phyloP scores from a whole-genome alignment of 75 land plant genomes.

The Pseudotsuga menziesii region DNA sequence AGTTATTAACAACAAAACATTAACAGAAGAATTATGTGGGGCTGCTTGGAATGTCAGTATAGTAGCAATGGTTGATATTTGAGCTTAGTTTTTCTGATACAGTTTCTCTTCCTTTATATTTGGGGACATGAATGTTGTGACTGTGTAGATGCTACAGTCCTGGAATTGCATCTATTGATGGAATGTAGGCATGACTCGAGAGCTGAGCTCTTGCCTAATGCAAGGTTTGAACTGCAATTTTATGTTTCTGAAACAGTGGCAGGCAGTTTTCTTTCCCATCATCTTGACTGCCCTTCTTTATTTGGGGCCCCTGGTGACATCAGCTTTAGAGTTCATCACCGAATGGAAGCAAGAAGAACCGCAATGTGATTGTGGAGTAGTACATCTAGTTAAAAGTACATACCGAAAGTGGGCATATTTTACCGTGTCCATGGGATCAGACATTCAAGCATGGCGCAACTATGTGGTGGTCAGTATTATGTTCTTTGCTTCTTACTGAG shows the following conservation, averaged over 20 bases:
- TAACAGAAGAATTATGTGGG: slow-evolving; percentile 10
- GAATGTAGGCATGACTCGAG: not conserved
- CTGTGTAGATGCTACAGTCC: not conserved
- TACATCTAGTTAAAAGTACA: slow-evolving; percentile 7
- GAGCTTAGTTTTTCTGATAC: not conserved
- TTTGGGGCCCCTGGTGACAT: slow-evolving; percentile 68
- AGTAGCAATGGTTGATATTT: slow-evolving; percentile 5
- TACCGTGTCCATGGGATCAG: slow-evolving; percentile 13
- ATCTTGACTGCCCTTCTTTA: slow-evolving; percentile 74
- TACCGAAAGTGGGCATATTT: not conserved
- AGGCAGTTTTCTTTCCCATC: slow-evolving; percentile 73
- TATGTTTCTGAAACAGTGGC: slow-evolving; percentile 64
- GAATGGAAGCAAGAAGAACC: slow-evolving; percentile 21
- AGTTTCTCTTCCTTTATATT: not conserved
- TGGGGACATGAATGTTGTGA: not conserved
- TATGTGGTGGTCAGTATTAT: slow-evolving; percentile 76
- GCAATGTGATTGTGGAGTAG: slow-evolving; percentile 6
- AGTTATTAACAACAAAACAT: not conserved
- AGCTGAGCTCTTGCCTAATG: slow-evolving; percentile 2
- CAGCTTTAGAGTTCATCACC: slow-evolving; percentile 18
- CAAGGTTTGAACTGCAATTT: not conserved
- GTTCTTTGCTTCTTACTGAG: slow-evolving; percentile 1
- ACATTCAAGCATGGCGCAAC: slow-evolving; percentile 75
- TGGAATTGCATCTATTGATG: slow-evolving; percentile 7
- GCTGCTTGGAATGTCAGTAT: slow-evolving; percentile 14